These are phyloP conservation scores for Backusella tarrabulga DNA, from an alignment of 192 early-diverging fungal species.

Conservation along the genomic window DNA sequence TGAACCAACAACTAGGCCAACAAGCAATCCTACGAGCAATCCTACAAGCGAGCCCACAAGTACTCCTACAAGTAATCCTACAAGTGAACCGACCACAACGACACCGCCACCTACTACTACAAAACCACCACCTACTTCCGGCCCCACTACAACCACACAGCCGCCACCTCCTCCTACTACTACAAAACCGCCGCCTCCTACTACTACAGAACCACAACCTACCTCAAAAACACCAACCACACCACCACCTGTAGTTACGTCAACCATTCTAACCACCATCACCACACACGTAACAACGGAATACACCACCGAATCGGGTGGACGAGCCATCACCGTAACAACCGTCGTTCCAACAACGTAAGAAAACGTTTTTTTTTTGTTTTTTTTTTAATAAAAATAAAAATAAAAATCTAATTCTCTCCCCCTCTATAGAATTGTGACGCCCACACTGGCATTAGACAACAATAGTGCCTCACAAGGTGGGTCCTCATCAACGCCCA, in stretches of 20 bases:
- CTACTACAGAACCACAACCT: neutral
- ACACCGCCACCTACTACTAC: neutral
- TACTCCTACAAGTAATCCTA: neutral
- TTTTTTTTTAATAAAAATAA: too few species aligned
- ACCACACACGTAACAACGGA: neutral
- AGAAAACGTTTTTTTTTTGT: neutral
- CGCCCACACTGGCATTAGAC: neutral
- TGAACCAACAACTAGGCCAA: neutral
- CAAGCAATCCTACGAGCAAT: neutral
- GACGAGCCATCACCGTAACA: neutral
- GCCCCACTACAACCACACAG: neutral
- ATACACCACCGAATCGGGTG: neutral
- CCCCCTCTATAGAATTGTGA: neutral
- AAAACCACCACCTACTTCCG: neutral
- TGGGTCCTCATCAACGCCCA: neutral
- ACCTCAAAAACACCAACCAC: neutral
- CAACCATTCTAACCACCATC: neutral
- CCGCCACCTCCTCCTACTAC: neutral
- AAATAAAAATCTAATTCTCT: too few species aligned
- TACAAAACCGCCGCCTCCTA: neutral
- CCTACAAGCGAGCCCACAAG: neutral
- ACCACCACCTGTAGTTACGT: neutral
- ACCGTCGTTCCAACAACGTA: conserved; percentile 10
- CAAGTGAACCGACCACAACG: neutral
- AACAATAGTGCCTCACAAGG: neutral